Evolutionary conservation across 225 moss, liverwort and hornwort genomes (phyloP).

Genomic region (Pseudisothecium myosuroides): DNA sequence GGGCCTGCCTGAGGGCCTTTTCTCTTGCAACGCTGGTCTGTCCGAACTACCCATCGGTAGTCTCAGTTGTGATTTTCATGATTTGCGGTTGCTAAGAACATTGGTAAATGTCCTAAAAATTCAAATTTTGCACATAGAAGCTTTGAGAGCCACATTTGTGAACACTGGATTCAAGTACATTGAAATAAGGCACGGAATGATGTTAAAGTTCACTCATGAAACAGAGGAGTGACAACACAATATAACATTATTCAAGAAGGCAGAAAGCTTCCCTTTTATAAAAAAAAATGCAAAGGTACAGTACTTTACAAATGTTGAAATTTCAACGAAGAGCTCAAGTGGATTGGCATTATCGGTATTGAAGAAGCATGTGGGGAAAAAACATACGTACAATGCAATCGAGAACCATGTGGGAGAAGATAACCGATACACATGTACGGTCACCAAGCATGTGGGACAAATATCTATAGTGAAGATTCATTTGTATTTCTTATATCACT

Average conservation of each 20-base stretch:
- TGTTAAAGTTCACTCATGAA: too few relatives aligned
- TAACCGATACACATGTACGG: not conserved
- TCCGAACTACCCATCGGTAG: not conserved
- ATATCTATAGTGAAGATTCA: not conserved
- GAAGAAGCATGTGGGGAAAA: not conserved
- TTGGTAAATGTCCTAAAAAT: not conserved
- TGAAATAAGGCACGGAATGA: not conserved
- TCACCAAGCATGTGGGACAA: not conserved
- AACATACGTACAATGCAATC: not conserved
- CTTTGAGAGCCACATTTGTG: not conserved
- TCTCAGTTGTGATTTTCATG: not conserved
- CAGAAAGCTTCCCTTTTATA: too few relatives aligned
- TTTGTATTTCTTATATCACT: not conserved
- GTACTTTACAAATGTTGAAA: too few relatives aligned
- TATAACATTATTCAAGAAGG: not conserved
- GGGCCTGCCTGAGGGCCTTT: not conserved
- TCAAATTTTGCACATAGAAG: not conserved
- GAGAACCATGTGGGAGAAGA: not conserved
- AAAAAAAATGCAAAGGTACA: not conserved
- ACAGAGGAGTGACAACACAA: not conserved
- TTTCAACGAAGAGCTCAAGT: not conserved
- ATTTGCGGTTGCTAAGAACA: not conserved
- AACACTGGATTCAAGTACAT: not conserved
- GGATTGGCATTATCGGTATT: not conserved
- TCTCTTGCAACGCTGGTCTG: not conserved